A percentile compares a stretch with the other conserved stretches of the same genome.
Evolutionary conservation across 495 filamentous ascomycete species (phyloP).

Genomic region (Penicillium malachiteum): DNA sequence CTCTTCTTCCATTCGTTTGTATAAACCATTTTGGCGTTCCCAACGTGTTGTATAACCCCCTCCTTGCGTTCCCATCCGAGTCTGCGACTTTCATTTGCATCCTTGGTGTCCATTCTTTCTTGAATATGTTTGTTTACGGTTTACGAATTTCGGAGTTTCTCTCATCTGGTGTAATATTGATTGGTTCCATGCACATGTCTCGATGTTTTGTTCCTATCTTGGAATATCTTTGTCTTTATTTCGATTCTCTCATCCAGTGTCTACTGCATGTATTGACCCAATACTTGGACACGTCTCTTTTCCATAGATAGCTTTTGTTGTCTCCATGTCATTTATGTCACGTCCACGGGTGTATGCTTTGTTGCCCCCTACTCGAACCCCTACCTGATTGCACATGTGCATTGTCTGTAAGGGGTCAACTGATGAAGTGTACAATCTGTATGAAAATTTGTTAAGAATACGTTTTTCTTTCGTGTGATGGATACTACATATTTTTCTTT

Average conservation of each 20-base stretch:
- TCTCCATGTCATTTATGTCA: conserved; percentile 15
- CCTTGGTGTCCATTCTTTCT: conserved; percentile 4
- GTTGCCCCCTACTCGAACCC: background rate
- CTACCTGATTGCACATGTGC: background rate
- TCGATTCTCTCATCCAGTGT: conserved; percentile 5
- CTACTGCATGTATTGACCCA: background rate
- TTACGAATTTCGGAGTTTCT: conserved; percentile 23
- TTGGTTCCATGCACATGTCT: conserved; percentile 8
- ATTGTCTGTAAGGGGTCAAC: conserved; percentile 11
- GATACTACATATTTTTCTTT: too few species aligned
- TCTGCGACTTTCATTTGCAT: background rate
- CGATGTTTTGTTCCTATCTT: conserved; percentile 1
- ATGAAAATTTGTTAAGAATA: conserved; percentile 1
- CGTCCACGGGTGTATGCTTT: background rate
- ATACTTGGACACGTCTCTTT: conserved; percentile 1
- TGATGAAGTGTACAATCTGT: conserved; percentile 5
- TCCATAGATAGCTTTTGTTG: conserved; percentile 12
- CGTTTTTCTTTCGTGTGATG: too few species aligned
- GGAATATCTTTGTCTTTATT: conserved; percentile 2
- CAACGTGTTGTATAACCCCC: background rate
- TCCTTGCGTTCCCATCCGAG: background rate
- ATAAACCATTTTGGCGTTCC: background rate
- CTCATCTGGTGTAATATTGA: conserved; percentile 26
- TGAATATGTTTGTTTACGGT: background rate
- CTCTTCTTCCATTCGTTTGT: background rate